Evolutionary conservation across 495 filamentous ascomycete genomes (phyloP).

Genomic region (Tuber brumale): DNA sequence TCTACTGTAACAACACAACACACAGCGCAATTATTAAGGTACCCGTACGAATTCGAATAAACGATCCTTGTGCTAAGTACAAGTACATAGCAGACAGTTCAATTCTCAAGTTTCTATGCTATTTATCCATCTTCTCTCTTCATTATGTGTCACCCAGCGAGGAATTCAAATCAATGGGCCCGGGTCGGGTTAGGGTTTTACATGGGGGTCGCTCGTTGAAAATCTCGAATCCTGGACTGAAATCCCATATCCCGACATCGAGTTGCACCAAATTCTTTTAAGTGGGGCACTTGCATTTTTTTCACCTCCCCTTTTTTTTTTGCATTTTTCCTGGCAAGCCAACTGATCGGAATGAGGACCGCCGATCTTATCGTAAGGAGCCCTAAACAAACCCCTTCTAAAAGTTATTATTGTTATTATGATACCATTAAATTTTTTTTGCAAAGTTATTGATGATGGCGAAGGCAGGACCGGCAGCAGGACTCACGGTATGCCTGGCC

Average conservation of each 20-base stretch:
- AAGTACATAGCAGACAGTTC: too few relatives aligned
- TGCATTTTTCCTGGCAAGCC: background rate
- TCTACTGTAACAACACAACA: too few relatives aligned
- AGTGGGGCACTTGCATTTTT: background rate
- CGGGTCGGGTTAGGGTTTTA: background rate
- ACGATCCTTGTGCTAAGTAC: too few relatives aligned
- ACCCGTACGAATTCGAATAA: too few relatives aligned
- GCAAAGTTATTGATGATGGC: background rate
- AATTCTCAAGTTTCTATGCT: too few relatives aligned
- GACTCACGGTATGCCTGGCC: slow-evolving; percentile 68
- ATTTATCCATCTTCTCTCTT: background rate
- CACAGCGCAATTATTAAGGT: too few relatives aligned
- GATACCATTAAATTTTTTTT: too few relatives aligned
- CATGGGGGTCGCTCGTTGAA: background rate
- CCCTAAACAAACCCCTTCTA: background rate
- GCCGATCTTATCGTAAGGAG: background rate
- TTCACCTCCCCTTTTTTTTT: background rate
- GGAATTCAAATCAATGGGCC: background rate
- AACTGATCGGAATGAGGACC: background rate
- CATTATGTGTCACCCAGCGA: background rate
- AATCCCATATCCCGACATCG: background rate
- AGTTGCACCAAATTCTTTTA: background rate
- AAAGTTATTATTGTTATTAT: background rate
- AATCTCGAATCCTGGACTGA: background rate
- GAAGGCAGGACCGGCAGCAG: slow-evolving; percentile 73